Percentiles rank a stretch among this genome's conserved stretches.
These are phyloP conservation scores for Saxophila tyrrhenica DNA, from an alignment of 495 filamentous ascomycete species.

Conservation along the genomic window DNA sequence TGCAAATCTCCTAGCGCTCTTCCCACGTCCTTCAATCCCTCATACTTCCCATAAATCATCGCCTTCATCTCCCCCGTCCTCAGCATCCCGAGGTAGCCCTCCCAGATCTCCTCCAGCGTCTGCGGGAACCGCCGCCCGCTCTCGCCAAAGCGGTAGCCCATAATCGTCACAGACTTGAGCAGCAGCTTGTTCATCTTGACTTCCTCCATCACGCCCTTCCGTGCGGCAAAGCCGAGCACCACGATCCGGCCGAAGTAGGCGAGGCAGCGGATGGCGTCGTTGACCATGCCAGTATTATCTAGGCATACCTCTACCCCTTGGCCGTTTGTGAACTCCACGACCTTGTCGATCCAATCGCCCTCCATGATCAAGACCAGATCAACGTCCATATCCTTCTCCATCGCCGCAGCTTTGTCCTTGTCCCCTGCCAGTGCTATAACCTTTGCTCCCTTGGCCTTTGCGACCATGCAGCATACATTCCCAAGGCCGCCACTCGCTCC, in stretches of 20 bases:
- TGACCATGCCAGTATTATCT: conserved; percentile 29
- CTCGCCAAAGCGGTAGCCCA: conserved; percentile 32
- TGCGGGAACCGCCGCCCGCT: conserved; percentile 24
- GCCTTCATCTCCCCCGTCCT: conserved; percentile 23
- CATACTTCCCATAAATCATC: conserved; percentile 25
- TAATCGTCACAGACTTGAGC: conserved; percentile 23
- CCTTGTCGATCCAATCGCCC: conserved; percentile 14
- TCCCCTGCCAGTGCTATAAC: conserved; percentile 24
- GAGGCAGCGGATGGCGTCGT: conserved; percentile 21
- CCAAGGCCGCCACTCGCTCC: conserved; percentile 32
- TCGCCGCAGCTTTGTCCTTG: conserved; percentile 19
- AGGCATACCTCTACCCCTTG: conserved; percentile 30
- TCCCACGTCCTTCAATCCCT: conserved; percentile 20
- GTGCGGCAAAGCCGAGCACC: conserved; percentile 28
- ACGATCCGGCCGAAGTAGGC: conserved; percentile 25
- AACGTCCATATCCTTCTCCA: conserved; percentile 24
- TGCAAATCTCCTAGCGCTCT: conserved; percentile 23
- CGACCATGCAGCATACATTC: conserved; percentile 26
- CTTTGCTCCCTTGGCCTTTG: conserved; percentile 23
- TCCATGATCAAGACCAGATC: conserved; percentile 27
- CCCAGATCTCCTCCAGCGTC: conserved; percentile 22
- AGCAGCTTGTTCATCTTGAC: conserved; percentile 27
- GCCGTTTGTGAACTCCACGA: conserved; percentile 26
- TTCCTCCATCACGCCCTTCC: conserved; percentile 29
- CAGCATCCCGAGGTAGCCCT: conserved; percentile 27